Evolutionary conservation across 192 early-diverging fungal species (phyloP), one percentile per base, ranked within the genome.

Genomic region (Oehlia diaphana): DNA sequence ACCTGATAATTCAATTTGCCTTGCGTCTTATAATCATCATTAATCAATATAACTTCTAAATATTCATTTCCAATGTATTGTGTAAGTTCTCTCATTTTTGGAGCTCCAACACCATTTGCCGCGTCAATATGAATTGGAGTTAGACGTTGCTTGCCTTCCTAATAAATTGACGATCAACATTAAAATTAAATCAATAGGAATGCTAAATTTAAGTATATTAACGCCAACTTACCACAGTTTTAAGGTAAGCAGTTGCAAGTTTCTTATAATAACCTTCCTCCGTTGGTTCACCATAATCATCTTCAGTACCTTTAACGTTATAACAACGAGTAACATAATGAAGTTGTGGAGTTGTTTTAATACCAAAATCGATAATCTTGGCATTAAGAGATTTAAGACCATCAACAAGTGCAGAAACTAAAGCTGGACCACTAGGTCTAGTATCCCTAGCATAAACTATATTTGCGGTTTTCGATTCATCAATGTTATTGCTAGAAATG

Each of bases 21-120:
- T 49, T 89, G 76, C 10, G 88, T 84, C 6, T 84, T 86, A 64
- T 90, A 89, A 79, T 97, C 91, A 79, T 91, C 90, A 82, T 99
- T 97, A 61, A 90, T 83, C 72, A 96, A 83, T 47, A 91, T 81
- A 64, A 94, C 89, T 61, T 88, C 73, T 23, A 96, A 83, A 76
- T 88, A 72, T 49, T 94, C 90, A 64, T 90, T 81, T 44, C 88
- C 88, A 62, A 99, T 82, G 74, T 85, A 84, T 73, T 90, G 85
- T 7, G 88, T 79, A 65, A 99, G 88, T 81, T 94, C 93, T 72
- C 88, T 88, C 80, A 97, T 87, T 82, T 95, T 93, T 70, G 94
- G 93, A 42, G 96, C 97, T 72, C 98, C 98, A 37, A 99, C 95
- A 63, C 98, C 98, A 79, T 99, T 99, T 16, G 98, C 98, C 42